Conservation (phyloP, 1,284 basidiomycete species). For the Trametes hirsuta region DNA sequence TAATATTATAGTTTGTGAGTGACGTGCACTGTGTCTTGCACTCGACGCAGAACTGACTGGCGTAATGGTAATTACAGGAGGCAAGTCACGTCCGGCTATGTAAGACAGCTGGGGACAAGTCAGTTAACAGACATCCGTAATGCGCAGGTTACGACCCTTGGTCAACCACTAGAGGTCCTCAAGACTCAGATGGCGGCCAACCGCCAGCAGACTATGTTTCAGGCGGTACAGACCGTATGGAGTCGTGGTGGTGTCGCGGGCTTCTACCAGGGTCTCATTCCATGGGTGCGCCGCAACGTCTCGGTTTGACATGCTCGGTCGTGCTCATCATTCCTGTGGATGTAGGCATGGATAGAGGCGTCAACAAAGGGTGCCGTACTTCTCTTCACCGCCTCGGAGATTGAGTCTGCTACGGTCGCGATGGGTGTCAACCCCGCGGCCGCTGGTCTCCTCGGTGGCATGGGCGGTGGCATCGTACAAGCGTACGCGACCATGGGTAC, state of each 20-base stretch:
- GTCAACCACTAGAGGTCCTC: constrained; percentile 97
- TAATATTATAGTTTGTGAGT: constrained; percentile 59
- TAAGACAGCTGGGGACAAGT: too few relatives aligned
- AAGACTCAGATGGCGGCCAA: constrained; percentile 99
- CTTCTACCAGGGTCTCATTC: constrained; percentile 98
- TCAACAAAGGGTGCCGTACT: constrained; percentile 98
- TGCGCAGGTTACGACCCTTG: constrained; percentile 90
- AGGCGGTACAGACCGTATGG: constrained; percentile 89
- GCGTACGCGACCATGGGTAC: constrained; percentile 99
- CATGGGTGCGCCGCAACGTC: constrained; percentile 74
- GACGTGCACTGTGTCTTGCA: not conserved
- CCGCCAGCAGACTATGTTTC: constrained; percentile 86
- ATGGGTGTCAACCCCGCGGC: constrained; percentile 81
- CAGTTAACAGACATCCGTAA: not conserved
- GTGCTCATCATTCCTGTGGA: constrained; percentile 10
- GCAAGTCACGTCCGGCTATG: constrained; percentile 37
- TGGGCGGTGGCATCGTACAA: constrained; percentile 97
- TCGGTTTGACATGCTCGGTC: constrained; percentile 1
- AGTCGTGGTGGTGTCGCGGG: constrained; percentile 88
- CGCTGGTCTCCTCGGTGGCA: constrained; percentile 93
- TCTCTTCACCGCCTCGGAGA: constrained; percentile 94
- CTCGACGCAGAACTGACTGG: constrained; percentile 15
- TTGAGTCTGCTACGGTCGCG: constrained; percentile 72
- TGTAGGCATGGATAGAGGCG: constrained; percentile 98
- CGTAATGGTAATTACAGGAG: constrained; percentile 40